Evolutionary conservation across 2,329 filamentous ascomycete species (phyloP).

Genomic region (Botrytis cinerea): DNA sequence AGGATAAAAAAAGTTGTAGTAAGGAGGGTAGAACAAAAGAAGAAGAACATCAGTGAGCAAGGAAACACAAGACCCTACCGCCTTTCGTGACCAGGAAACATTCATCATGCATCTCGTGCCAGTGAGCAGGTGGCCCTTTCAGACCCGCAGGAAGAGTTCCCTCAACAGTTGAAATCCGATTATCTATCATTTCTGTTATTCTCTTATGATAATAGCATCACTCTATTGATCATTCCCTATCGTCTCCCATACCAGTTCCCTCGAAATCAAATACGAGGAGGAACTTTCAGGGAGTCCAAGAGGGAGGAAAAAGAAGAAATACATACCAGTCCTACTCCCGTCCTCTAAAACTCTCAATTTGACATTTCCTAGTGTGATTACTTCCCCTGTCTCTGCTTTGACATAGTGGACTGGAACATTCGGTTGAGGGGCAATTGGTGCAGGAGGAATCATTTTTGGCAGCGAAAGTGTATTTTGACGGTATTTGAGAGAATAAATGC

Average conservation of each 20-base stretch:
- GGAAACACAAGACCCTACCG: not conserved
- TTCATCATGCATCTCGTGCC: slow-evolving; percentile 24
- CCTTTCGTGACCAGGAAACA: slow-evolving; percentile 17
- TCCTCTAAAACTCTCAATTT: slow-evolving; percentile 12
- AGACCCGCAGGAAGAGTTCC: slow-evolving; percentile 9
- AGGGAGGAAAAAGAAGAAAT: not conserved
- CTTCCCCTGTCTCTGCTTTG: slow-evolving; percentile 2
- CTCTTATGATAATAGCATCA: not conserved
- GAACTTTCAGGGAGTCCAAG: not conserved
- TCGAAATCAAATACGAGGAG: fast-evolving
- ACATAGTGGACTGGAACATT: slow-evolving; percentile 6
- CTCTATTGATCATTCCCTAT: fast-evolving
- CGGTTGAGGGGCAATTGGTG: not conserved
- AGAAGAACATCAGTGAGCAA: not conserved
- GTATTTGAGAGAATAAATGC: not conserved
- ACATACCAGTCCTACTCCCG: slow-evolving; percentile 9
- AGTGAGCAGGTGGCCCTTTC: slow-evolving; percentile 10
- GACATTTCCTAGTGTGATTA: not conserved
- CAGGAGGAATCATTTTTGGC: not conserved
- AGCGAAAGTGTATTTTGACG: too few species aligned
- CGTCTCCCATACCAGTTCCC: fast-evolving
- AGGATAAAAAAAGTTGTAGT: too few species aligned
- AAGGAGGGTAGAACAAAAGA: not conserved
- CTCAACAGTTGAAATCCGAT: slow-evolving; percentile 8
- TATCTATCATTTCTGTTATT: not conserved